Base-by-base conservation (phyloP, 2,329 filamentous ascomycete genomes). In the Fonsecaea pedrosoi region DNA sequence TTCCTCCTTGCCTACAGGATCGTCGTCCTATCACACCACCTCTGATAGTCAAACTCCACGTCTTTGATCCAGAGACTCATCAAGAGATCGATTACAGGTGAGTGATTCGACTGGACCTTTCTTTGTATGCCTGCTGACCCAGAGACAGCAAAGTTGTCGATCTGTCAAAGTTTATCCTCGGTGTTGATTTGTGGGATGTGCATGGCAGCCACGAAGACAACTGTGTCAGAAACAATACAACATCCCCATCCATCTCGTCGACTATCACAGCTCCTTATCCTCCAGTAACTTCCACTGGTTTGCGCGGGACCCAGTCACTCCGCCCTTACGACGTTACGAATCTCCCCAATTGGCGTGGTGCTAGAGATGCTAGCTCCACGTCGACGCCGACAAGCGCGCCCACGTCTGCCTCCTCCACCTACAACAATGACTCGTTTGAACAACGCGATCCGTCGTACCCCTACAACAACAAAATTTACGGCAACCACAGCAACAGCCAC, bases 11-110 rank as follows among this genome's bases (percentile, higher is more conserved):
- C 18, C 18, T 18, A n/a, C 40, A 96, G 91, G 95, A 99, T 78
- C 91, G 95, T 71, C 87, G 95, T 70, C 95, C 95, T 32, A 97
- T 99, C 73, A 98, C 95, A 34, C 94, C 95, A 13, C 95, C 95
- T 25, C 94, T 95, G 2, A 97, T 94, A 78, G 90, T 98, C 60
- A 87, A 90, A 70, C 86, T 98, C 12, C 84, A 95, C 45, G 90
- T 98, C 60, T 88, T 85, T 68, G 92, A 97, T 77, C 82, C 85
- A 50, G 79, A 81, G 15, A 94, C 92, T 0, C 89, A 91, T 25
- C 89, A 92, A 75, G 92, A 96, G 77, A 86, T 96, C 53, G 90
- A 95, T 77, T 90, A 89, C 81, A 92, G 90, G 91, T 94, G 84
- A 75, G 90, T 69, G 25, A n/a, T 25, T 55, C 32, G 62, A 68